phyloP scores from a whole-genome alignment of 1,284 basidiomycete genomes.

The Ceratorhiza oryzae-sativae region DNA sequence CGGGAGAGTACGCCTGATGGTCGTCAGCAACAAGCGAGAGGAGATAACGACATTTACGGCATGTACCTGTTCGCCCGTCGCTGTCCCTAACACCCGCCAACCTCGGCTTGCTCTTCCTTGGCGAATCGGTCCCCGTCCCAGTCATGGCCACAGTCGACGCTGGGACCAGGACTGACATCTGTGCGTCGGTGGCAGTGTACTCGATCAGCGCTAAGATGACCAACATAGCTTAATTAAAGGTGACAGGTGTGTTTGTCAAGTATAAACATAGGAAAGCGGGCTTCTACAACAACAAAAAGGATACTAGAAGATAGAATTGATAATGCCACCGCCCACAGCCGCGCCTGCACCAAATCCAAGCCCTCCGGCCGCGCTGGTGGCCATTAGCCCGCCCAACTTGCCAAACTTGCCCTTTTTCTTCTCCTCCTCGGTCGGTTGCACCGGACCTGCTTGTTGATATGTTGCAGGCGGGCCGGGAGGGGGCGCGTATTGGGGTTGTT shows the following conservation, averaged over 20 bases:
- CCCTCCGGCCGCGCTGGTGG: slow-evolving; percentile 71
- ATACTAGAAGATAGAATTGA: slow-evolving; percentile 56
- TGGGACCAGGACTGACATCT: slow-evolving; percentile 1
- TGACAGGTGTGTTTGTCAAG: not conserved
- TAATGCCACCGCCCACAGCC: slow-evolving; percentile 55
- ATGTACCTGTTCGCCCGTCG: slow-evolving; percentile 14
- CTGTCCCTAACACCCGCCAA: not conserved
- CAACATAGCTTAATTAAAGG: not conserved
- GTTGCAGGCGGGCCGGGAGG: slow-evolving; percentile 39
- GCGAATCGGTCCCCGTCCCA: slow-evolving; percentile 22
- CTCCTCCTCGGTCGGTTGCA: slow-evolving; percentile 44
- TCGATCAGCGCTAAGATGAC: slow-evolving; percentile 1
- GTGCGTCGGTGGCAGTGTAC: not conserved
- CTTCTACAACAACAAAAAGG: not conserved
- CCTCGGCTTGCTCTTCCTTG: slow-evolving; percentile 20
- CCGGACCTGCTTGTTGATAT: slow-evolving; percentile 31
- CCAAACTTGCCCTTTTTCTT: slow-evolving; percentile 67
- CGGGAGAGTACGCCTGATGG: slow-evolving; percentile 49
- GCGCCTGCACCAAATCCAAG: slow-evolving; percentile 74
- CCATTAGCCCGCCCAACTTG: slow-evolving; percentile 60
- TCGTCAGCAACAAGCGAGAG: not conserved
- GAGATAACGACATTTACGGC: not conserved
- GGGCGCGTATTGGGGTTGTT: slow-evolving; percentile 41
- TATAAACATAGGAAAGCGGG: not conserved
- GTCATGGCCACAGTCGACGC: slow-evolving; percentile 9